Base-by-base conservation (phyloP, 2,329 filamentous ascomycete species). In the Seiridium cupressi region DNA sequence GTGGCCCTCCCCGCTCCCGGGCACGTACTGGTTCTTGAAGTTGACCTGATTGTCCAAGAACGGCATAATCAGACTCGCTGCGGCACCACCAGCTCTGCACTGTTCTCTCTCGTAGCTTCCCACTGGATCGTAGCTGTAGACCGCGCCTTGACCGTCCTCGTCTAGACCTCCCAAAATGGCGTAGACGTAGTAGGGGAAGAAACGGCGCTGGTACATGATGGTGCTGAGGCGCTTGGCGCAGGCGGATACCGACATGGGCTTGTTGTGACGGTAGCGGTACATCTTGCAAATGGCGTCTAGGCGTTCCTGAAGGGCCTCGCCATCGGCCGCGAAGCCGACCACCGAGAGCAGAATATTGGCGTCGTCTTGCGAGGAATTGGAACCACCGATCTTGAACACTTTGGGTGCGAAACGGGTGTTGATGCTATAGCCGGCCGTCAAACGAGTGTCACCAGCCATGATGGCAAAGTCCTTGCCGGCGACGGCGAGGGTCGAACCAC, bases 1-100 rank as follows among this genome's bases (percentile, higher is more conserved):
- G 76, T 97, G 91, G 48, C 94, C 94, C 62, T 86, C 84, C 60
- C 92, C 93, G 69, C 91, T 94, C 51, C 89, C 91, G 9, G 94
- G 93, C 59, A 95, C 84, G 74, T 97, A 96, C 81, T 97, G 94
- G 76, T 99, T 99, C 86, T 97, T 99, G 84, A 94, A 94, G 81
- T 98, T 98, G 81, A 99, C 95, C 79, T 99, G 96, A 77, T 99
- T 99, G 77, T 99, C 95, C 72, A 99, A 80, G 84, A 99, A 99
- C 1, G 95, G 95, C 91, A 97, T 99, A 78, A 99, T 99, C 76
- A 99, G 80, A 71, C 91, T 95, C 58, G 92, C 90, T 26, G 93
- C 93, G 11, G 95, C 93, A 69, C 95, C 95, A 47, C 92, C 95
- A 42, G 95, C 93, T 66, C 94, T 88, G 80, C 93, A 97, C 80